Base-by-base conservation (phyloP, 2,329 filamentous ascomycete genomes). In the Cercospora sp. region DNA sequence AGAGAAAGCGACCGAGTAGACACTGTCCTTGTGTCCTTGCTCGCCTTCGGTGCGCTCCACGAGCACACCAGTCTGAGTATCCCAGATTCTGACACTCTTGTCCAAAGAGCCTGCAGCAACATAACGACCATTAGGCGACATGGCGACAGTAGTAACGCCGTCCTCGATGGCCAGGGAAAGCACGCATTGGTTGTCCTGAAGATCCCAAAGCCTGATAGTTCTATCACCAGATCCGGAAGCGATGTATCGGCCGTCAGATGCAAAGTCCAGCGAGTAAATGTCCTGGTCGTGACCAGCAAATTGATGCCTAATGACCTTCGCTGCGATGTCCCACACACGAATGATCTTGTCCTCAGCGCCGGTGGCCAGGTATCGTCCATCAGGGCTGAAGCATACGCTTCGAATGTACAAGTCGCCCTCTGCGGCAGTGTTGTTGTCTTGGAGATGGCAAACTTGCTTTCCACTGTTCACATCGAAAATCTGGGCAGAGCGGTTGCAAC, bases 201-300 rank as follows among this genome's bases (percentile, higher is more conserved):
- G 93, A 79, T 98, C 94, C 95, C 95, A 99, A 0, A 99, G 88
- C 67, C 94, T 91, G 65, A 98, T 95, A 16, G 93, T 97, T 74
- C 95, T 87, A 76, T 99, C 95, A 66, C 95, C 95, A 79, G 92
- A 96, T 58, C 95, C 95, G 7, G 95, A 98, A 5, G 94, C 95
- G 75, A 99, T 98, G 67, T 93, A 93, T 64, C 93, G 91, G 42
- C 94, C 94, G 75, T 97, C 96, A 51, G 93, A 90, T 33, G 94
- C 92, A 80, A 97, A 99, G 81, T 98, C 95, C 4, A 98, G 85
- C 5, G 92, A 96, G 81, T 98, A 98, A 71, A 99, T 99, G 73
- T 99, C 95, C 81, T 99, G 94, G 80, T 99, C 95, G 80, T 99
- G 95, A 26, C 95, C 95, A n/a, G 90, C 87, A 81, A 99, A 98